Conservation (phyloP, 306 rosid genomes). For the Medicago arabica region DNA sequence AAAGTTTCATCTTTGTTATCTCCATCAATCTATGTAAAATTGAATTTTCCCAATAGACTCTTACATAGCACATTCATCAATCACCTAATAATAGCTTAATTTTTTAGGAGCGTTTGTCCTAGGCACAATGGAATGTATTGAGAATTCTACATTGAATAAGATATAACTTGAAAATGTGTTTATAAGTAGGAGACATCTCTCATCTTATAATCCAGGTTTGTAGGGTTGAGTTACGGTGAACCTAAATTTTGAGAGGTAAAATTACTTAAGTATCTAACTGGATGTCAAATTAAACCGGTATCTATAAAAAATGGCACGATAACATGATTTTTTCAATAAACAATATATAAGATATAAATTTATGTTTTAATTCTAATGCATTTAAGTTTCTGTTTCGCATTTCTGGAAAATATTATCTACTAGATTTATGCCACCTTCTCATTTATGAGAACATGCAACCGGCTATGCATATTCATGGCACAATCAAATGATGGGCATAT, state of each 20-base stretch:
- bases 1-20: too few relatives aligned
- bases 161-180: too few relatives aligned
- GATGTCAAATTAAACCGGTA: not conserved
- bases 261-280: not conserved
- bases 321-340: not conserved
- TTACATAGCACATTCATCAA: too few relatives aligned
- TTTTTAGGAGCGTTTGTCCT: too few relatives aligned
- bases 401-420: slow-evolving; percentile 5
- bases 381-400: slow-evolving; percentile 9
- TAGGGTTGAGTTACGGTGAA: not conserved
- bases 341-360: not conserved
- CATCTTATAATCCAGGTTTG: not conserved
- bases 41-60: too few relatives aligned
- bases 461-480: not conserved
- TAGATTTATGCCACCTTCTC: not conserved
- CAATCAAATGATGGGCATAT: too few relatives aligned
- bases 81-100: too few relatives aligned
- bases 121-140: too few relatives aligned
- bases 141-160: too few relatives aligned
- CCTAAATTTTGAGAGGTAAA: not conserved
- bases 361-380: not conserved
- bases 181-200: not conserved
- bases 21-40: too few relatives aligned
- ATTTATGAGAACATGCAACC: slow-evolving; percentile 11
- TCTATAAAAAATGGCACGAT: not conserved